phyloP scores from a whole-genome alignment of 202 grass and related monocot species.

The Schoenoplectus tabernaemontani region DNA sequence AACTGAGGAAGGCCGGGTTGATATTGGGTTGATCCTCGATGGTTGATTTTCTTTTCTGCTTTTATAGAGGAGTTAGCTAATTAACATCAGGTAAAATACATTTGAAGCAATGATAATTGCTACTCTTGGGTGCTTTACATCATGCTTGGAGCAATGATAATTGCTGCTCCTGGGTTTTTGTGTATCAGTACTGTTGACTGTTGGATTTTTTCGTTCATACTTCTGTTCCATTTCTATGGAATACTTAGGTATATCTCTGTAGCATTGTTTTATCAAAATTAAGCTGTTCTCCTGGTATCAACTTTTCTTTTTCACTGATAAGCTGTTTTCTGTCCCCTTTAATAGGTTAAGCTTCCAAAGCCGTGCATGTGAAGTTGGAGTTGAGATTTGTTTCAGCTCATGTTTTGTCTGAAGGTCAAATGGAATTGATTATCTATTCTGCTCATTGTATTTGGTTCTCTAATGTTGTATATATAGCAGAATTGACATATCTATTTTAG shows the following conservation, averaged over 20 bases:
- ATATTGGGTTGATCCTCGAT: slow-evolving; percentile 1
- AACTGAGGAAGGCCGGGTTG: background rate
- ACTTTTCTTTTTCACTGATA: background rate
- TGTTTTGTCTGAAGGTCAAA: background rate
- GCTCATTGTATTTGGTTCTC: background rate
- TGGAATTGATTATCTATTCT: background rate
- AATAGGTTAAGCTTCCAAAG: background rate
- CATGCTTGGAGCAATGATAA: background rate
- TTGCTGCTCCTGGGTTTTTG: background rate
- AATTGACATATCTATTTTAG: background rate
- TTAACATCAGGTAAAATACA: slow-evolving; percentile 6
- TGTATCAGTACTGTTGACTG: background rate
- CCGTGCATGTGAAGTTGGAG: background rate
- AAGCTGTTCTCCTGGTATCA: background rate
- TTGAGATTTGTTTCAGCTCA: background rate
- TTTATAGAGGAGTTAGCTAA: slow-evolving; percentile 6
- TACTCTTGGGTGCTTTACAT: background rate
- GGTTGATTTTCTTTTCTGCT: background rate
- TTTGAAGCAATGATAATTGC: too few relatives aligned
- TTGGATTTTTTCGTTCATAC: background rate
- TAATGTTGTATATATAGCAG: background rate
- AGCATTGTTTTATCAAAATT: background rate
- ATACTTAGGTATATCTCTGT: background rate
- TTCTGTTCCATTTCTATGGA: background rate
- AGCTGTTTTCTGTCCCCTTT: background rate